Conservation (phyloP, 345 rosid genomes). For the Eucalyptus cloeziana region DNA sequence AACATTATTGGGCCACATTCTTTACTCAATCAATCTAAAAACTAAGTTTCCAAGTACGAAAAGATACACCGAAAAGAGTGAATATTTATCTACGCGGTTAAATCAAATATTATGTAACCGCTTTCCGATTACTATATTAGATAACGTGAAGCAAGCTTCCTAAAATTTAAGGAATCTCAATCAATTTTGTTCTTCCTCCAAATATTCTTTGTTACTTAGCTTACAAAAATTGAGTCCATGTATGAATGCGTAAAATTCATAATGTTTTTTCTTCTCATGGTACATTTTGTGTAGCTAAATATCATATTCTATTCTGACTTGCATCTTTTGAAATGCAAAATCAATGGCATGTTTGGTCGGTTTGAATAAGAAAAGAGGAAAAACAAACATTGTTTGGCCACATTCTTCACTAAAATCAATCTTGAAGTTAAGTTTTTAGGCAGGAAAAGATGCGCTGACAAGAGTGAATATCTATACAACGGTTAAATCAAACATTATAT, state of each 20-base stretch:
- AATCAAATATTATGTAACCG: background rate
- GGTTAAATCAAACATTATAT: background rate
- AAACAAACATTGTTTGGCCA: background rate
- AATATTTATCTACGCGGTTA: background rate
- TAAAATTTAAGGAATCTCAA: background rate
- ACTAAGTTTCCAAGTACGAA: background rate
- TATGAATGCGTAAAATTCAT: background rate
- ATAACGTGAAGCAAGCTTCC: background rate
- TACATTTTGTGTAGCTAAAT: background rate
- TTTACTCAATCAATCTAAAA: background rate
- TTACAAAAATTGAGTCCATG: background rate
- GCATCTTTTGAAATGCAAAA: background rate
- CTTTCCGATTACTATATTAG: background rate
- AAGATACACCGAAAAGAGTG: background rate
- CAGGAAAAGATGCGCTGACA: background rate
- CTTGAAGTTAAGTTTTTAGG: background rate
- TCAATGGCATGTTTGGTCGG: background rate
- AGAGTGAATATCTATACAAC: background rate
- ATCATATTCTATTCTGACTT: background rate
- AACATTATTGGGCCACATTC: background rate
- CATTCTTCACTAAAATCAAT: background rate
- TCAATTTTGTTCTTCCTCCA: background rate
- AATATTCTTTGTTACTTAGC: background rate
- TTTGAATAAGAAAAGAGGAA: background rate
- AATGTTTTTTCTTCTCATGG: background rate